Conservation (phyloP, 352 stramenopile genomes). For the Phytophthora pseudosyringae region DNA sequence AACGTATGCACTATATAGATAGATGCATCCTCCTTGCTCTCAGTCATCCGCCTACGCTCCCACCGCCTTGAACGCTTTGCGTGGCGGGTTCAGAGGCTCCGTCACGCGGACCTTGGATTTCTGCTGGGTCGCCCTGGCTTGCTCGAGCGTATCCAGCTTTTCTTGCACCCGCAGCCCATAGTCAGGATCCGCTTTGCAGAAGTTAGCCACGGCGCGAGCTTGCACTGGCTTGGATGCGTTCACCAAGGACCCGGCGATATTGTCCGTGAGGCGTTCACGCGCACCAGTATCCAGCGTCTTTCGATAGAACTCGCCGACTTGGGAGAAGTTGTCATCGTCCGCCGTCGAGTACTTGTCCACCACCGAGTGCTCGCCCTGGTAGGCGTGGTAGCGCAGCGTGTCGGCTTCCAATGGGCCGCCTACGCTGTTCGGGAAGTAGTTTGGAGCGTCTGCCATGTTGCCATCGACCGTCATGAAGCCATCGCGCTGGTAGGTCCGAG, state of each 20-base stretch:
- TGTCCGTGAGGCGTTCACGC: conserved; percentile 82
- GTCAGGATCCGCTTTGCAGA: conserved; percentile 78
- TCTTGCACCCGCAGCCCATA: conserved; percentile 82
- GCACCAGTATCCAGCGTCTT: conserved; percentile 70
- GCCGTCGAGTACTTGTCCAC: conserved; percentile 74
- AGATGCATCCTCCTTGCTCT: no score
- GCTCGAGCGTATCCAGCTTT: conserved; percentile 58
- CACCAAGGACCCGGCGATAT: conserved; percentile 85
- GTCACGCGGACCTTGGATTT: conserved; percentile 26
- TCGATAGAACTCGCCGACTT: conserved; percentile 83
- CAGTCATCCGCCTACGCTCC: background rate
- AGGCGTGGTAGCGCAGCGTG: conserved; percentile 38
- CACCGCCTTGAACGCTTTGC: conserved; percentile 33
- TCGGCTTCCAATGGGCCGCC: background rate
- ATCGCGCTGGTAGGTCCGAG: conserved; percentile 85
- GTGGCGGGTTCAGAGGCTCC: conserved; percentile 57
- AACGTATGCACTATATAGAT: no score
- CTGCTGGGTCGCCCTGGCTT: conserved; percentile 5
- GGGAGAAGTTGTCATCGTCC: conserved; percentile 91
- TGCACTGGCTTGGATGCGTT: conserved; percentile 87
- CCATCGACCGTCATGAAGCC: conserved; percentile 78
- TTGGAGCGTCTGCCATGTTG: conserved; percentile 75
- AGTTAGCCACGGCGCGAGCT: conserved; percentile 86
- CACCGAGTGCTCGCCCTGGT: conserved; percentile 40
- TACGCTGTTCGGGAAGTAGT: conserved; percentile 91